Evolutionary conservation across 148 eudicot species (phyloP).

Genomic region (Fagopyrum esculentum): DNA sequence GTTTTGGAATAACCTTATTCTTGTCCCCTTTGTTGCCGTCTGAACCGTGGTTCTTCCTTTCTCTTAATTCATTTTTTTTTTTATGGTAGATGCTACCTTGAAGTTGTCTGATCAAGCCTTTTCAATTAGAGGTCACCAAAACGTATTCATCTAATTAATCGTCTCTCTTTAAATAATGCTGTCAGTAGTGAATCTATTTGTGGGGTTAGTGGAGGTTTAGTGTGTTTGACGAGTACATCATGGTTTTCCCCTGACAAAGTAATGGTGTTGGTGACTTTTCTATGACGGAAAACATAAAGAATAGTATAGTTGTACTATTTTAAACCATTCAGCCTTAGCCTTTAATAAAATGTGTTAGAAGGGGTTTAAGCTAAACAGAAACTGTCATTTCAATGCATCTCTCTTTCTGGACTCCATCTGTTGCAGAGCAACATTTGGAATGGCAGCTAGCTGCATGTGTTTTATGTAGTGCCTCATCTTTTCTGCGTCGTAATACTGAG

Average conservation of each 20-base stretch:
- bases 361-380: not conserved
- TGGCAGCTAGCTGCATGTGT: not conserved
- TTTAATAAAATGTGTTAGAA: not conserved
- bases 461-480: not conserved
- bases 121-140: not conserved
- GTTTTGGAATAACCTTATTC: not conserved
- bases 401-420: not conserved
- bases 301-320: not conserved
- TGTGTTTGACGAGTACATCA: not conserved
- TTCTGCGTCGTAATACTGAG: not conserved
- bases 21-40: not conserved
- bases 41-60: not conserved
- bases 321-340: not conserved
- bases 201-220: not conserved
- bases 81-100: not conserved
- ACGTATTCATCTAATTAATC: too few species aligned
- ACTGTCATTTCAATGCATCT: not conserved
- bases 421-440: not conserved
- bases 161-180: not conserved
- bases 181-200: not conserved
- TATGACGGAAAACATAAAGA: not conserved
- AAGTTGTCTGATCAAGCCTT: not conserved
- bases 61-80: not conserved
- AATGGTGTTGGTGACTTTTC: not conserved
- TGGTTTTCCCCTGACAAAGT: not conserved